Conservation (phyloP, 1,284 basidiomycete genomes). For the Schizophyllum amplum region DNA sequence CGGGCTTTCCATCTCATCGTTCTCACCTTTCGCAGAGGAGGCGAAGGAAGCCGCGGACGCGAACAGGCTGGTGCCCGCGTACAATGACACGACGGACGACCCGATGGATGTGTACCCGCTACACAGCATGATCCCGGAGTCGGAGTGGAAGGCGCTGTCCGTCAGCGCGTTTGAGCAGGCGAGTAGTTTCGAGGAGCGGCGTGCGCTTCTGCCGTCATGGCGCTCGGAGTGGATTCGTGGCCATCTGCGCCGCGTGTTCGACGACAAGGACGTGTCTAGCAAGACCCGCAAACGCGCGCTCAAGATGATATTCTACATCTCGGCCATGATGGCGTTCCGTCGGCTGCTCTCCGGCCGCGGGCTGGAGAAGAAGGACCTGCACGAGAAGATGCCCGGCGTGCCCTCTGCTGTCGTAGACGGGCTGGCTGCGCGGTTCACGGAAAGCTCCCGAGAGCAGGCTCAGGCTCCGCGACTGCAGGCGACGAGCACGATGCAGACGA, state of each 20-base stretch:
- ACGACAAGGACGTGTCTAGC: slow-evolving; percentile 29
- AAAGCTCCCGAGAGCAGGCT: slow-evolving; percentile 60
- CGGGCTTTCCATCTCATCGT: slow-evolving; percentile 3
- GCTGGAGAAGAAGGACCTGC: slow-evolving; percentile 41
- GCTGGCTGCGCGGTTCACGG: slow-evolving; percentile 74
- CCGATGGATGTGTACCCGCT: slow-evolving; percentile 73
- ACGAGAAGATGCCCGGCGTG: slow-evolving; percentile 48
- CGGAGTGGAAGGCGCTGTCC: slow-evolving; percentile 65
- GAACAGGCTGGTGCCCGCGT: slow-evolving; percentile 67
- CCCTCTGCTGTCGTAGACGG: slow-evolving; percentile 66
- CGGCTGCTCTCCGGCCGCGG: slow-evolving; percentile 29
- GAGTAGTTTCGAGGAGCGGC: slow-evolving; percentile 38
- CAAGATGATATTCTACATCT: slow-evolving; percentile 64
- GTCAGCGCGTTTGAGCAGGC: slow-evolving; percentile 46
- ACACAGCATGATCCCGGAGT: slow-evolving; percentile 66
- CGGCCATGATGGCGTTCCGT: slow-evolving; percentile 67
- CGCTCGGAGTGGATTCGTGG: slow-evolving; percentile 63
- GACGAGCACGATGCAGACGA: slow-evolving; percentile 65
- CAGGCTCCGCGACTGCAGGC: slow-evolving; percentile 50
- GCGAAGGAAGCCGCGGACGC: slow-evolving; percentile 54
- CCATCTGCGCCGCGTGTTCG: slow-evolving; percentile 37
- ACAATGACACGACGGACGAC: slow-evolving; percentile 54
- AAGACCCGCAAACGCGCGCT: slow-evolving; percentile 49
- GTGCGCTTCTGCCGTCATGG: slow-evolving; percentile 49
- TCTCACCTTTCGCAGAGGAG: slow-evolving; percentile 38